Evolutionary conservation across 2,329 filamentous ascomycete species (phyloP), one percentile per base, ranked within the genome.

Genomic region (Colletotrichum tropicale): DNA sequence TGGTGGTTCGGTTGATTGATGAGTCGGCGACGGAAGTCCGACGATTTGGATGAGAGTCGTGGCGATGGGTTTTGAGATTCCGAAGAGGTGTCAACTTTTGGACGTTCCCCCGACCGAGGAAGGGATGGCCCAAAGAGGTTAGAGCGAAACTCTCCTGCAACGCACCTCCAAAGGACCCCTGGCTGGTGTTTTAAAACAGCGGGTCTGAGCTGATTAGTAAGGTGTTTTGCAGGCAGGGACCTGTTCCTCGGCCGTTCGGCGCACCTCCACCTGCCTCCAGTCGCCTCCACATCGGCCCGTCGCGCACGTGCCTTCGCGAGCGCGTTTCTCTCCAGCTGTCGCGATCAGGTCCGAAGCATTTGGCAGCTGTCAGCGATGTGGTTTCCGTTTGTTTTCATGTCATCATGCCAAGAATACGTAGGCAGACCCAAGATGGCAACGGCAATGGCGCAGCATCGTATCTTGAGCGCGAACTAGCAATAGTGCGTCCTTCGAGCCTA

Each of bases 131-230:
- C 16, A 18, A 75, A 73, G 15, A 36, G 34, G 73, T 75, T 75
- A 76, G 74, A 76, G 36, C 74, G 70, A 76, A 76, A 76, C 74
- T 69, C 6, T 73, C 70, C 74, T 76, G 74, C 70, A 76, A 74
- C 74, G 52, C 66, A 24, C 24, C 24, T 26, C 28, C 61, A 26
- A 58, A 64, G 61, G 32, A 13, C 70, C 70, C 70, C 74, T 66
- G 36, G 12, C 24, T 60, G 52, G 8, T 74, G 64, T 76, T 76
- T 66, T 32, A 61, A 64, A 69, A 43, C 12, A 52, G 70, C 30
- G 70, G 74, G 15, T 15, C 55, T 10, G 3, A 16, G 32, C 4
- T 38, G 28, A 69, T 74, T 76, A 76, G 43, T 76, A 74, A 75
- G 8, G 24, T 21, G 0, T 15, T 52, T 52, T 52, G 24, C 1